phyloP scores from a whole-genome alignment of 2,329 filamentous ascomycete species.

The Fusarium armeniacum region DNA sequence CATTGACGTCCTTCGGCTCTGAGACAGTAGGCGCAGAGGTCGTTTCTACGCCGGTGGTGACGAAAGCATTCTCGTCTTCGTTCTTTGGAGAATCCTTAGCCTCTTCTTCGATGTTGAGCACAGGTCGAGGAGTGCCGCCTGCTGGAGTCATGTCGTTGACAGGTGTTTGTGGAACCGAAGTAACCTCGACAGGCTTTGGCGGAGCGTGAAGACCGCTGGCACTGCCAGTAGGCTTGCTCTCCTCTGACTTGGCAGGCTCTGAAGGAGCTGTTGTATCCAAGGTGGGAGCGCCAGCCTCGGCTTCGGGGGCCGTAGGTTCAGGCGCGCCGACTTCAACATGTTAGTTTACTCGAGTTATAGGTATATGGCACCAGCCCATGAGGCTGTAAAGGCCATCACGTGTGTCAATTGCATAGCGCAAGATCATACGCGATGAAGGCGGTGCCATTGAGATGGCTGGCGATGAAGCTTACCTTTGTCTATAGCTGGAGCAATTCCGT shows the following conservation, averaged over 20 bases:
- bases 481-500: constrained; percentile 54
- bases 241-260: constrained; percentile 43
- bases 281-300: constrained; percentile 48
- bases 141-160: constrained; percentile 54
- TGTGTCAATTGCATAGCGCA: constrained; percentile 37
- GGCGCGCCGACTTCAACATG: constrained; percentile 51
- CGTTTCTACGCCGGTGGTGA: constrained; percentile 48
- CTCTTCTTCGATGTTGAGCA: constrained; percentile 53
- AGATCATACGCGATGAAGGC: constrained; percentile 5
- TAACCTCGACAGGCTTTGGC: constrained; percentile 56
- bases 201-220: constrained; percentile 33
- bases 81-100: constrained; percentile 47
- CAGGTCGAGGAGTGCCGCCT: constrained; percentile 55
- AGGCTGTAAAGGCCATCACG: constrained; percentile 8
- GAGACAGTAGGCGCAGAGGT: constrained; percentile 42
- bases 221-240: constrained; percentile 37
- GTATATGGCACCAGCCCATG: neutral
- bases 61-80: constrained; percentile 45
- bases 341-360: constrained; percentile 28
- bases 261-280: constrained; percentile 45
- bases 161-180: constrained; percentile 56
- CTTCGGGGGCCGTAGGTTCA: constrained; percentile 49
- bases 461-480: constrained; percentile 54
- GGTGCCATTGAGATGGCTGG: constrained; percentile 29
- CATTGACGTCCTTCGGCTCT: constrained; percentile 45